Conservation (phyloP, 2,329 filamentous ascomycete genomes). For the Fulvia fulva region DNA sequence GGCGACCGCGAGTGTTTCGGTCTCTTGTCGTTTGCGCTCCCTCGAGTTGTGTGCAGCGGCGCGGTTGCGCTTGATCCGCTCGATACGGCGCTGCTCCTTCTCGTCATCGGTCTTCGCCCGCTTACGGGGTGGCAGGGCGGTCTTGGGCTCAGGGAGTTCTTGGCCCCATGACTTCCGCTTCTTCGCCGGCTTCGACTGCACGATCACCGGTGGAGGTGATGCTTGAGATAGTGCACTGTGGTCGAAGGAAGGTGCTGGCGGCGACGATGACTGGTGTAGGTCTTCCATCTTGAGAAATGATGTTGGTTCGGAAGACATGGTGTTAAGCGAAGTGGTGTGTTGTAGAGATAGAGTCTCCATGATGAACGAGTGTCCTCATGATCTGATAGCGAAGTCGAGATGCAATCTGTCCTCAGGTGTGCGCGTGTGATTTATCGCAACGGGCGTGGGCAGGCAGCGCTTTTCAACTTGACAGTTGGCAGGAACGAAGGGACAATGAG, state of each 20-base stretch:
- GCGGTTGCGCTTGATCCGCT: conserved; percentile 93
- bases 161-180: conserved; percentile 93
- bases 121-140: conserved; percentile 90
- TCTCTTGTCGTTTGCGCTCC: conserved; percentile 85
- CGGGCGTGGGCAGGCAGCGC: background rate
- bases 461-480: background rate
- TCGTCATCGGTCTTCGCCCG: conserved; percentile 98
- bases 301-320: conserved; percentile 7
- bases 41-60: conserved; percentile 94
- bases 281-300: conserved; percentile 26
- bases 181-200: conserved; percentile 33
- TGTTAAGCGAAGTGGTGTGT: conserved; percentile 3
- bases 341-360: background rate
- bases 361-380: background rate
- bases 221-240: conserved; percentile 10
- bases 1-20: conserved; percentile 70
- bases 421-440: background rate
- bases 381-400: too few species aligned
- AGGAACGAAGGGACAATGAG: background rate
- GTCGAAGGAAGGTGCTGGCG: conserved; percentile 18
- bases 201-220: conserved; percentile 28
- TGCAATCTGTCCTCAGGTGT: too few species aligned
- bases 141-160: conserved; percentile 93
- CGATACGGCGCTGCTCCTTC: conserved; percentile 95
- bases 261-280: conserved; percentile 18